These are phyloP conservation scores for Cymbidium sinense DNA, from an alignment of 106 monocot genomes.

Conservation along the genomic window DNA sequence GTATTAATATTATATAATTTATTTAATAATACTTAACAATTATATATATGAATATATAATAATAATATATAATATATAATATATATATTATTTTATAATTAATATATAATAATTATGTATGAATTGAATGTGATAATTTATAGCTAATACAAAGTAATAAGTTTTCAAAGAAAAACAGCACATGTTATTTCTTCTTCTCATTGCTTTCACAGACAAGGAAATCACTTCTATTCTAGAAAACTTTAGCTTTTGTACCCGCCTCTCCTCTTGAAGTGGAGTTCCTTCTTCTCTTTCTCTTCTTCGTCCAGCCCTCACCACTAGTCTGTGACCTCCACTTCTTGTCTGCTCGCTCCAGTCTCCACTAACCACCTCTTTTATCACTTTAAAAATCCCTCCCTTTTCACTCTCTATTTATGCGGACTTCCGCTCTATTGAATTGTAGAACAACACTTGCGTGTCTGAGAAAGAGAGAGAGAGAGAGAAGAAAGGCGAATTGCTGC, in stretches of 20 bases:
- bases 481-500: constrained; percentile 1
- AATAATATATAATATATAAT: too few species aligned
- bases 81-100: too few species aligned
- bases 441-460: not conserved
- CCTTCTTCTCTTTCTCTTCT: not conserved
- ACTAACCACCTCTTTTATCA: not conserved
- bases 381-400: not conserved
- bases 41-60: too few species aligned
- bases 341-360: constrained; percentile 4
- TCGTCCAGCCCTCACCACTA: not conserved
- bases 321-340: not conserved
- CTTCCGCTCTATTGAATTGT: not conserved
- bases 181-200: constrained; percentile 18
- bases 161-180: constrained; percentile 25
- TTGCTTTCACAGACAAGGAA: constrained; percentile 34
- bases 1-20: too few species aligned
- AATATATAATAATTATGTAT: too few species aligned
- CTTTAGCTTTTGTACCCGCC: constrained; percentile 10
- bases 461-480: not conserved
- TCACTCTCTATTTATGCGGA: not conserved
- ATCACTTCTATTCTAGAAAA: constrained; percentile 8
- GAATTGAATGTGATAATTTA: too few species aligned
- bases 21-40: too few species aligned
- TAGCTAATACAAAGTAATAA: too few species aligned
- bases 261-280: constrained; percentile 9